Conservation (phyloP, 352 stramenopile genomes). For the Phytopythium montanum region DNA sequence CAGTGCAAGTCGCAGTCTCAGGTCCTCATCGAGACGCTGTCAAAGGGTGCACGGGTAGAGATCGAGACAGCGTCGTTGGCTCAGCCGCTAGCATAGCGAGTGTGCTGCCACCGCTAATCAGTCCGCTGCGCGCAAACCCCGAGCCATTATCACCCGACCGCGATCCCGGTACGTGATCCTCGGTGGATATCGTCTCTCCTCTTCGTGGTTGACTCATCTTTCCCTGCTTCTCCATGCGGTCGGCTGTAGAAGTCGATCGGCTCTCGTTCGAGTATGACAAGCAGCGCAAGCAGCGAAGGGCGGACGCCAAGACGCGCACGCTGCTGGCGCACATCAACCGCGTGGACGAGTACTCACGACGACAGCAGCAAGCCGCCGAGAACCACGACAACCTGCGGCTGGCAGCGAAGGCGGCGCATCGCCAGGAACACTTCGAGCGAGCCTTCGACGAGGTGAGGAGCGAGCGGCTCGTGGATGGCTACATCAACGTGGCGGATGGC, state of each 20-base stretch:
- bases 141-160: not conserved
- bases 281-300: conserved; percentile 26
- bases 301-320: conserved; percentile 27
- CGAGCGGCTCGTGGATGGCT: not conserved
- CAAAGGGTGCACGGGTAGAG: not conserved
- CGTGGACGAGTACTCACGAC: conserved; percentile 35
- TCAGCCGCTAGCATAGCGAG: not conserved
- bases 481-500: not conserved
- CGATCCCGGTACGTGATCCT: not conserved
- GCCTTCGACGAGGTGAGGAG: conserved; percentile 28
- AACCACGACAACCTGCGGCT: conserved; percentile 40
- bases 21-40: not conserved
- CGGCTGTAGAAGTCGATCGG: conserved; percentile 16
- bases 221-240: not conserved
- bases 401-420: conserved; percentile 39
- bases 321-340: conserved; percentile 49
- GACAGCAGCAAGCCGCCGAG: conserved; percentile 26
- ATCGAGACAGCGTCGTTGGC: not conserved
- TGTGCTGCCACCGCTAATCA: not conserved
- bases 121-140: not conserved
- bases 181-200: not conserved
- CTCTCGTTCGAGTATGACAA: conserved; percentile 56
- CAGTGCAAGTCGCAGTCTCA: not conserved
- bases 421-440: conserved; percentile 36
- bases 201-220: not conserved